These are phyloP conservation scores for Beta vulgaris DNA, from an alignment of 148 eudicot genomes.

Conservation along the genomic window DNA sequence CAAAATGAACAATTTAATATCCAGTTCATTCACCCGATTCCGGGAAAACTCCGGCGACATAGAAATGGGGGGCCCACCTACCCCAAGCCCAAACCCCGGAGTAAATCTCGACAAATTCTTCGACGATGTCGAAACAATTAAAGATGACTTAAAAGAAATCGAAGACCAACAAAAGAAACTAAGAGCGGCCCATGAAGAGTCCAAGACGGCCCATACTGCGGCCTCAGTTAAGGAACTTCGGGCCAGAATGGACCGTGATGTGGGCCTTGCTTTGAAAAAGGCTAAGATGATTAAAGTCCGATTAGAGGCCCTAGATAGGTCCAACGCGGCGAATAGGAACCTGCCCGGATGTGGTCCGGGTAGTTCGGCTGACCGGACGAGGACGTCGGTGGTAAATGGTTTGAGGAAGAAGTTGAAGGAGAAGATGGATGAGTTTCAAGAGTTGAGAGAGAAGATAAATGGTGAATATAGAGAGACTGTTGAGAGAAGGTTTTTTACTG, in stretches of 20 bases:
- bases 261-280: slow-evolving; percentile 36
- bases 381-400: slow-evolving; percentile 43
- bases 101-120: slow-evolving; percentile 58
- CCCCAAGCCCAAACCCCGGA: slow-evolving; percentile 5
- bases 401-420: slow-evolving; percentile 47
- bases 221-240: slow-evolving; percentile 40
- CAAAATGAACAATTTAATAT: slow-evolving; percentile 45
- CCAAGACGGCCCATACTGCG: slow-evolving; percentile 47
- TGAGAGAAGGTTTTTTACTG: slow-evolving; percentile 49
- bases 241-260: slow-evolving; percentile 48
- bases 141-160: slow-evolving; percentile 36
- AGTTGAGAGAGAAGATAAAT: slow-evolving; percentile 37
- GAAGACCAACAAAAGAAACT: slow-evolving; percentile 29
- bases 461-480: slow-evolving; percentile 55
- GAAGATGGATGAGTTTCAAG: slow-evolving; percentile 50
- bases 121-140: slow-evolving; percentile 40
- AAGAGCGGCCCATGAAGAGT: slow-evolving; percentile 37
- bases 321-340: slow-evolving; percentile 40
- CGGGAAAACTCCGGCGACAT: slow-evolving; percentile 17
- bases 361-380: slow-evolving; percentile 44
- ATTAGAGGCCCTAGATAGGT: slow-evolving; percentile 44
- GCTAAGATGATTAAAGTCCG: slow-evolving; percentile 45
- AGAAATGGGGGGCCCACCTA: slow-evolving; percentile 18
- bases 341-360: slow-evolving; percentile 51
- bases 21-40: slow-evolving; percentile 39